Base-by-base conservation (phyloP, 2,329 filamentous ascomycete genomes). In the Emergomyces africanus region DNA sequence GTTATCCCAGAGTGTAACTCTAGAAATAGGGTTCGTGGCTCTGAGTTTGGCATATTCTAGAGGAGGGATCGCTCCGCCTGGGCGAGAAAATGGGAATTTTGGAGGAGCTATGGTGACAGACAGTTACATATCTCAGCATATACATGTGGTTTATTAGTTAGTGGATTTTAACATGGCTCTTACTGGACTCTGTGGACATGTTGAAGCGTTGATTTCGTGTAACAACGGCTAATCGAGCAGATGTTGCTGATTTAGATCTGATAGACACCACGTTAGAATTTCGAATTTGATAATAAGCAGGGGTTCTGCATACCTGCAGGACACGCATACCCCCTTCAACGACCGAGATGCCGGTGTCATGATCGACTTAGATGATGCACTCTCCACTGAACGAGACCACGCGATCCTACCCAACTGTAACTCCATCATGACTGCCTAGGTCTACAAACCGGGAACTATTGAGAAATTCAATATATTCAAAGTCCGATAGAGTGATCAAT, bases 1-100 rank as follows among this genome's bases (percentile, higher is more conserved):
- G n/a, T 74, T 75, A 63, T 80, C 78, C 60, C 71, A 80, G 10
- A 80, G 71, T 62, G 73, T 72, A 15, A 80, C 75, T 58, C 68
- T 65, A 0, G 77, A 78, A 5, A 80, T 70, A 0, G 77, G 77
- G 3, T 75, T 68, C 1, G 66, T 73, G n/a, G 69, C 71, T 8
- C 77, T 71, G 25, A 80, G 70, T 3, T 66, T 66, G 2, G 75
- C 75, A 58, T 75, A 79, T 62, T 79, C 77, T 4, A 70, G 69
- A 0, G 77, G 75, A 1, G 76, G 76, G 23, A 77, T 72, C 49
- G 74, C 63, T 23, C 67, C 73, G 2, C 69, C 68, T 6, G 72
- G 70, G 8, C 75, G 70, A 8, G 68, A 59, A 62, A 78, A 77
- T 42, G 75, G 74, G 62, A 77, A 77, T 28, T 58, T 63, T 44